phyloP scores from a whole-genome alignment of 108 stramenopile species.

The Nitzschia sp. region DNA sequence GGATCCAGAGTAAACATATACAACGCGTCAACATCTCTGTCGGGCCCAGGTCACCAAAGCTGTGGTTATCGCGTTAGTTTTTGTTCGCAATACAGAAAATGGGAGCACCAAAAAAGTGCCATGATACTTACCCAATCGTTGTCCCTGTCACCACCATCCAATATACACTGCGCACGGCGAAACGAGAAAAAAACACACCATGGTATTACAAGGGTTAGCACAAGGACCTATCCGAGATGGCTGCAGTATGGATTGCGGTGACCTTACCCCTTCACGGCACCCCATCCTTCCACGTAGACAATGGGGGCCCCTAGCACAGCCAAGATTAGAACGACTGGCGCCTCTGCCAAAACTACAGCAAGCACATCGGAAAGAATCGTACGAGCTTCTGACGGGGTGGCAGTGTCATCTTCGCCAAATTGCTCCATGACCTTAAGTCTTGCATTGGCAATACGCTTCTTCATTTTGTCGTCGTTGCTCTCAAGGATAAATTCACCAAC shows the following conservation, averaged over 20 bases:
- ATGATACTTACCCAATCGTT: too few species aligned
- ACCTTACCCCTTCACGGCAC: constrained; percentile 16
- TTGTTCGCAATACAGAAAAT: constrained; percentile 28
- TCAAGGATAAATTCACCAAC: constrained; percentile 44
- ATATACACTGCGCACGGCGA: constrained; percentile 19
- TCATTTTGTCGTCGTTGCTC: constrained; percentile 14
- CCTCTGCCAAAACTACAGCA: constrained; percentile 5
- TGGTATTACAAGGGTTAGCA: not conserved
- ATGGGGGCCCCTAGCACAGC: constrained; percentile 9
- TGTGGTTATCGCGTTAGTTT: too few species aligned
- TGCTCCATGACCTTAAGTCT: constrained; percentile 12
- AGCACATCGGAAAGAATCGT: not conserved
- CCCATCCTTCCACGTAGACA: constrained; percentile 23
- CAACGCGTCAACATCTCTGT: constrained; percentile 5
- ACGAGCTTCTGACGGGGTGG: not conserved
- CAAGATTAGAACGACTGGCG: constrained; percentile 10
- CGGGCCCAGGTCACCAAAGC: constrained; percentile 55
- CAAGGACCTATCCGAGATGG: too few species aligned
- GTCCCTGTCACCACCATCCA: constrained; percentile 41
- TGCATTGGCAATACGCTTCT: not conserved
- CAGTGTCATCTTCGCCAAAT: constrained; percentile 4
- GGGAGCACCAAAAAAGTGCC: too few species aligned
- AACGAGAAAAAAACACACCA: not conserved
- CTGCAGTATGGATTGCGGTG: too few species aligned
- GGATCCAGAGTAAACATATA: constrained; percentile 58